phyloP scores from a whole-genome alignment of 2,329 filamentous ascomycete species.

The Xylaria arbuscula region DNA sequence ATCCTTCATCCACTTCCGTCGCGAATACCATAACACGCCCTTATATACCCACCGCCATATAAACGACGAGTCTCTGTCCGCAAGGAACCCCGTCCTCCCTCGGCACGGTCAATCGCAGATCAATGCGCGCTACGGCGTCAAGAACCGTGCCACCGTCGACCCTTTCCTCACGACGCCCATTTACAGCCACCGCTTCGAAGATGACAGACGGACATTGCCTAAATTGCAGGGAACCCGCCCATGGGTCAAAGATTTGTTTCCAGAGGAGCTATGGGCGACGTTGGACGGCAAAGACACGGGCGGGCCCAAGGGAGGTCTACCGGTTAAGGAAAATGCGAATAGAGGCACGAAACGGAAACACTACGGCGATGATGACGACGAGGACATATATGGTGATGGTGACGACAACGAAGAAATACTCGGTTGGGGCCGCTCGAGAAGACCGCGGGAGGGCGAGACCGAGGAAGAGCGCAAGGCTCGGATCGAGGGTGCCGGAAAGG shows the following conservation, averaged over 20 bases:
- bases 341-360: constrained; percentile 56
- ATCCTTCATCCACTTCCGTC: constrained; percentile 66
- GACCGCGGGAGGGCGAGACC: constrained; percentile 46
- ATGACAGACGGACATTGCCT: constrained; percentile 63
- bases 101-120: constrained; percentile 68
- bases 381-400: constrained; percentile 47
- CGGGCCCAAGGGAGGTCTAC: constrained; percentile 46
- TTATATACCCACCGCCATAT: constrained; percentile 67
- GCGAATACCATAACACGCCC: constrained; percentile 65
- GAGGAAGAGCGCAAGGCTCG: constrained; percentile 51
- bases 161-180: constrained; percentile 69
- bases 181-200: constrained; percentile 66
- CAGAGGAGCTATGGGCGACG: constrained; percentile 65
- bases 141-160: constrained; percentile 66
- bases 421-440: constrained; percentile 25
- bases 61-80: constrained; percentile 37
- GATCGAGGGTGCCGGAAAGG: constrained; percentile 47
- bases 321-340: constrained; percentile 48
- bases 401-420: constrained; percentile 42
- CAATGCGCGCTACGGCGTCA: constrained; percentile 66
- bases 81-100: constrained; percentile 55
- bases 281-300: constrained; percentile 60
- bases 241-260: constrained; percentile 64
- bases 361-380: constrained; percentile 58
- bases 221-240: constrained; percentile 61